phyloP scores from a whole-genome alignment of 2,329 filamentous ascomycete species.

The Pseudocercospora fijiensis region DNA sequence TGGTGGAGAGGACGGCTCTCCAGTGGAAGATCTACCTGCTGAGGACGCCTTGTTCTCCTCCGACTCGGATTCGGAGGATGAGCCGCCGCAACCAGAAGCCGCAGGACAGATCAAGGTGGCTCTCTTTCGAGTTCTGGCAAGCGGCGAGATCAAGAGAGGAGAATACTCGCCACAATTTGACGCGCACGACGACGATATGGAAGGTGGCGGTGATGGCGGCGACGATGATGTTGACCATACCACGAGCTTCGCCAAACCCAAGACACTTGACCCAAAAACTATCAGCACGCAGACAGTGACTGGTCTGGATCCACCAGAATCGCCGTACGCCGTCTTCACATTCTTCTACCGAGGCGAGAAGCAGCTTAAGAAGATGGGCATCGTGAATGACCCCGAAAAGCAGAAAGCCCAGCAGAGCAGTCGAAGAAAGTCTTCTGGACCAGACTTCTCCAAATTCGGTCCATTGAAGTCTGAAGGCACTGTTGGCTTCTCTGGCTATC shows the following conservation, averaged over 20 bases:
- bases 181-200: slow-evolving; percentile 82
- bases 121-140: slow-evolving; percentile 90
- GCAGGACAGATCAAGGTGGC: slow-evolving; percentile 98
- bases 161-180: slow-evolving; percentile 98
- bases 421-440: slow-evolving; percentile 77
- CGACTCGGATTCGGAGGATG: slow-evolving; percentile 71
- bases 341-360: slow-evolving; percentile 96
- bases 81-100: slow-evolving; percentile 84
- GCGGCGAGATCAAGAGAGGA: slow-evolving; percentile 94
- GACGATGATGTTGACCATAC: slow-evolving; percentile 92
- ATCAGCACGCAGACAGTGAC: slow-evolving; percentile 99
- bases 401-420: slow-evolving; percentile 59
- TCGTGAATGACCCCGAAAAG: slow-evolving; percentile 63
- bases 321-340: slow-evolving; percentile 94
- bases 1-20: slow-evolving; percentile 70
- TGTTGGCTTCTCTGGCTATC: slow-evolving; percentile 85
- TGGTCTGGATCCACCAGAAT: slow-evolving; percentile 91
- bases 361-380: slow-evolving; percentile 95
- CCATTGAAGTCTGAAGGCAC: slow-evolving; percentile 84
- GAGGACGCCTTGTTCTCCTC: slow-evolving; percentile 65
- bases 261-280: slow-evolving; percentile 90
- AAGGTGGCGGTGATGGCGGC: slow-evolving; percentile 55
- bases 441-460: slow-evolving; percentile 81
- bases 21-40: slow-evolving; percentile 68
- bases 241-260: slow-evolving; percentile 95